A percentile compares a stretch with the other conserved stretches of the same genome.
These are phyloP conservation scores for Pseudoscleropodium purum DNA, from an alignment of 225 moss, liverwort and hornwort species.

Conservation along the genomic window DNA sequence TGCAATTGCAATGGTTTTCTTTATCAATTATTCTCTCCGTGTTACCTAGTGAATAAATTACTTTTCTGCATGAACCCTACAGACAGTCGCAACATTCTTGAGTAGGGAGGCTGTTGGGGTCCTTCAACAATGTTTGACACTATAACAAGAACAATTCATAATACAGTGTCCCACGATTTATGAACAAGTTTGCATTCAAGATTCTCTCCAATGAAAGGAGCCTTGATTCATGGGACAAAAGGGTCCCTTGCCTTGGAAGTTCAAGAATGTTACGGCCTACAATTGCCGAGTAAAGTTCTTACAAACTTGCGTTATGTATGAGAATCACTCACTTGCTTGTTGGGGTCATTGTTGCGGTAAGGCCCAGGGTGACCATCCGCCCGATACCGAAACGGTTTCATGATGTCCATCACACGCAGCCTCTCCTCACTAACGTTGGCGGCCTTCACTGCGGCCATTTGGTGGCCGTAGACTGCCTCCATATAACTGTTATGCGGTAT, in stretches of 20 bases:
- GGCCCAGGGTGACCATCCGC: constrained; percentile 89
- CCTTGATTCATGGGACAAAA: background rate
- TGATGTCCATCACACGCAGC: constrained; percentile 57
- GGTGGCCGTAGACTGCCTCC: constrained; percentile 37
- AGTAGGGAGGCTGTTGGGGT: background rate
- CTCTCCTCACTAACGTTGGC: constrained; percentile 10
- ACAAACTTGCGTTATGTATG: background rate
- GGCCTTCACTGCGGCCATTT: constrained; percentile 38
- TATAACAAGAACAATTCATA: background rate
- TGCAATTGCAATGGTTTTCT: background rate
- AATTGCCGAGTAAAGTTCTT: no score
- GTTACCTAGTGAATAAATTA: no score
- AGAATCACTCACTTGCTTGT: constrained; percentile 12
- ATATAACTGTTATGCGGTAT: constrained; percentile 11
- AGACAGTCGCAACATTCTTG: background rate
- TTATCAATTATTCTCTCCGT: background rate
- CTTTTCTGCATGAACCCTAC: background rate
- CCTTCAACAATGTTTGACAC: background rate
- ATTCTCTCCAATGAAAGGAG: background rate
- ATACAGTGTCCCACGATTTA: background rate
- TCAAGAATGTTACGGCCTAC: background rate
- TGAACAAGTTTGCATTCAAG: background rate
- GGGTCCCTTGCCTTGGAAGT: background rate
- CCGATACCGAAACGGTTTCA: constrained; percentile 42
- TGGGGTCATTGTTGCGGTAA: constrained; percentile 54